Base-by-base conservation (phyloP, 2,329 filamentous ascomycete species). In the Atkinsonella hypoxylon region DNA sequence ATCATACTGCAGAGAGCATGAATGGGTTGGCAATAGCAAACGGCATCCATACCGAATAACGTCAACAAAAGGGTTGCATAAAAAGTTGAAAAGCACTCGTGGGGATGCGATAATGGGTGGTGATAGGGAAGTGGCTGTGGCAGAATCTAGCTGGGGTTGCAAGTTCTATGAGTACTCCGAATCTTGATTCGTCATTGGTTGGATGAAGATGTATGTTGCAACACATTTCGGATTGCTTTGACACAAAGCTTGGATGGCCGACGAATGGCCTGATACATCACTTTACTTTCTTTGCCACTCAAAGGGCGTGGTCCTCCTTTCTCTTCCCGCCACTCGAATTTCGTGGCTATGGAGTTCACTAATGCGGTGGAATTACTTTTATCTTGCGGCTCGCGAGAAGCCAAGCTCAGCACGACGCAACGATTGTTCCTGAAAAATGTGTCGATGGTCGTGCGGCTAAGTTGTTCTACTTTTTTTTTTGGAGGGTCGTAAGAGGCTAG, bases 11-110 rank as follows among this genome's bases (percentile, higher is more conserved):
- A 2, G 47, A 46, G 4, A 32, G n/a, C n/a, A 22, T 47, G 42
- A 57, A 57, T n/a, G 57, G 58, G 13, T 44, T 30, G 8, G 32
- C 45, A 9, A 18, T 51, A 30, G 36, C 55, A 7, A 52, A 51
- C 30, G 50, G 48, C 5, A 13, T 53, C 40, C 48, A 53, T 18
- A 12, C 50, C n/a, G 50, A 54, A 11, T 53, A 52, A 48, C 8
- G 31, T 32, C 17, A 34, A 48, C 17, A 42, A 2, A 20, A 1
- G 6, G n/a, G 3, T 10, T 4, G 17, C 32, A 8, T 26, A 48
- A 42, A 32, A 41, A 17, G 10, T n/a, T 47, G 45, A 20, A n/a
- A 44, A 38, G 26, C 46, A 32, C 20, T n/a, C 44, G n/a, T 48
- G 40, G 38, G 30, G 30, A 43, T 11, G n/a, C 5, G 12, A 2